Base-by-base conservation (phyloP, 2,329 filamentous ascomycete species). In the Aureobasidium subglaciale region DNA sequence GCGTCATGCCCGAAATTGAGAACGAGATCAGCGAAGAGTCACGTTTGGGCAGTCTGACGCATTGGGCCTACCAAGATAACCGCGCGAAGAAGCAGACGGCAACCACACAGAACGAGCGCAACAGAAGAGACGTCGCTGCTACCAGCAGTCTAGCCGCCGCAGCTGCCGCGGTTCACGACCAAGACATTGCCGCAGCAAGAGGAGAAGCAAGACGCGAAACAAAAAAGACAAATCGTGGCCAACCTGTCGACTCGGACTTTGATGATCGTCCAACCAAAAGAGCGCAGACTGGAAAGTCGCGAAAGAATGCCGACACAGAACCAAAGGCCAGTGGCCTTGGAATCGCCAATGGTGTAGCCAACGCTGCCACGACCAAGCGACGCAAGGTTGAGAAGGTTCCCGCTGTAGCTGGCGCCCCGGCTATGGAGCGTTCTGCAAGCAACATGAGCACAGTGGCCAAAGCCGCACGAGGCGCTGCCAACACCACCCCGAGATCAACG, bases 41-140 rank as follows among this genome's bases (percentile, higher is more conserved):
- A 55, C 89, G 95, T 71, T 86, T 90, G 74, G 93, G 95, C 50
- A 97, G 90, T 72, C 81, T 84, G 58, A 88, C 84, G 52, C 93
- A 99, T 70, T 99, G 93, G 93, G 93, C 92, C 46, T 97, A 97
- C 69, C 87, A 88, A 18, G 88, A 92, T 66, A 86, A 92, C 61
- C 80, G 83, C 55, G 70, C 76, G 55, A 78, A 79, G 61, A 84
- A 83, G 63, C 62, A 65, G 52, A 71, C 71, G 11, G 65, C 74
- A 55, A 72, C 72, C 2, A 75, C 79, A n/a, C 75, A 81, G 22
- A 83, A 84, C 29, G 88, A 95, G 67, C 80, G 86, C 24, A 85
- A 87, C 45, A 81, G 90, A 58, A 83, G 89, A 60, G 90, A 96
- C 66, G 87, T 86, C 20, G 87, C 86, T 10, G 81, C 87, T 20